Base-by-base conservation (phyloP, 2,329 filamentous ascomycete genomes). In the Westerdykella aurantiaca region DNA sequence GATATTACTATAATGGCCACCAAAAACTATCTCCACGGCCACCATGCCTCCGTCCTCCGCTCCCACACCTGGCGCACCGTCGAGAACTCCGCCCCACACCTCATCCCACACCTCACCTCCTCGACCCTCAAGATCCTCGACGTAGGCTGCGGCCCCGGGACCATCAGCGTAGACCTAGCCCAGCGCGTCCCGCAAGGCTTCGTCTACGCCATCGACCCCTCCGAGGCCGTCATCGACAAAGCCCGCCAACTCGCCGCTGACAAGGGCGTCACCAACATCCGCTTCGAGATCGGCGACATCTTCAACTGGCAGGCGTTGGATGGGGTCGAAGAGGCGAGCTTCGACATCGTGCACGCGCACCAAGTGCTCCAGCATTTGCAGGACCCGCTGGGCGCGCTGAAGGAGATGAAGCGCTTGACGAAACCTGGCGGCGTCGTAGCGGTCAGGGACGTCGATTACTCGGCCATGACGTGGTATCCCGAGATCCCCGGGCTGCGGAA, bases 91-190 rank as follows among this genome's bases (percentile, higher is more conserved):
- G 64, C 64, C 48, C 72, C 63, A 2, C 60, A 67, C 46, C 56
- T 68, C 1, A 48, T 67, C 0, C 62, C 63, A 0, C 60, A 66
- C 43, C 57, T 69, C 43, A 13, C 33, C 17, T 18, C 51, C 13
- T 38, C 52, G 33, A 52, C 53, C 34, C 39, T 70, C 41, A 71
- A 66, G 25, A 52, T 81, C 22, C 66, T 83, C n/a, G 81, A 85
- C 52, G 66, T 85, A 1, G 82, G 81, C 18, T 83, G 80, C 54
- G 82, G 82, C 2, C 85, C 82, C 0, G 81, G 79, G 1, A 72
- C 82, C 31, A 84, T 81, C 52, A 85, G 81, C 0, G 48, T 72
- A 5, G 67, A 72, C 41, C 53, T 75, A 3, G 3, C 33, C 1
- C 18, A 49, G 1, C 33, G 54, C 1, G 12, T 17, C 31, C 13